Percentiles rank a stretch among this genome's conserved stretches.
Conservation (phyloP, 768 basidiomycete species). For the Tremella fuciformis region DNA sequence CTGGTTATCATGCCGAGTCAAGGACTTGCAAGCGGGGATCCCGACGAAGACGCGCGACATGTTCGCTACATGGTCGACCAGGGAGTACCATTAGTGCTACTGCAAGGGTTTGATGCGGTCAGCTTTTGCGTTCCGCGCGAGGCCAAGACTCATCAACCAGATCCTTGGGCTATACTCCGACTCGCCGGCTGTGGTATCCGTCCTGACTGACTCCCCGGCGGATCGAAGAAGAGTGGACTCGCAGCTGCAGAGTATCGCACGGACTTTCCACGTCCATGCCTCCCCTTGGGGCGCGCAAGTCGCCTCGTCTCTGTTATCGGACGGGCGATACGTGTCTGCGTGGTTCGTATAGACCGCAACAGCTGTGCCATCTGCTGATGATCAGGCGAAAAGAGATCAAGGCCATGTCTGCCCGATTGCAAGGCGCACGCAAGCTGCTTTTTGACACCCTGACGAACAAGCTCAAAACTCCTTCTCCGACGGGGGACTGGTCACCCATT, state of each 20-base stretch:
- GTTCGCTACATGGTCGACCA: slow-evolving; percentile 47
- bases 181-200: slow-evolving; percentile 48
- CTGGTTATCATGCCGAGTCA: slow-evolving; percentile 46
- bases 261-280: slow-evolving; percentile 48
- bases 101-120: slow-evolving; percentile 50
- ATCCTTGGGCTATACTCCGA: slow-evolving; percentile 52
- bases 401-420: slow-evolving; percentile 92
- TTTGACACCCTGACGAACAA: slow-evolving; percentile 73
- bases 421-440: slow-evolving; percentile 82
- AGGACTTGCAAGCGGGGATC: slow-evolving; percentile 46
- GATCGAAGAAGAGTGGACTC: slow-evolving; percentile 46
- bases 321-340: slow-evolving; percentile 69
- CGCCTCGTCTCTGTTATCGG: slow-evolving; percentile 63
- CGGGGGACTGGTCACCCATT: slow-evolving; percentile 90
- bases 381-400: slow-evolving; percentile 79
- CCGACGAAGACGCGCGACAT: slow-evolving; percentile 44
- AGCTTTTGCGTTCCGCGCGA: slow-evolving; percentile 11
- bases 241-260: slow-evolving; percentile 43
- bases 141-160: slow-evolving; percentile 21
- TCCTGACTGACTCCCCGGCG: slow-evolving; percentile 37
- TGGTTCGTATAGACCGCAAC: slow-evolving; percentile 61
- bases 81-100: slow-evolving; percentile 44
- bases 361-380: not conserved
- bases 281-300: slow-evolving; percentile 49
- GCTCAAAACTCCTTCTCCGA: slow-evolving; percentile 66